Base-by-base conservation (phyloP, 352 stramenopile species). In the Thalassiosira exigua region DNA sequence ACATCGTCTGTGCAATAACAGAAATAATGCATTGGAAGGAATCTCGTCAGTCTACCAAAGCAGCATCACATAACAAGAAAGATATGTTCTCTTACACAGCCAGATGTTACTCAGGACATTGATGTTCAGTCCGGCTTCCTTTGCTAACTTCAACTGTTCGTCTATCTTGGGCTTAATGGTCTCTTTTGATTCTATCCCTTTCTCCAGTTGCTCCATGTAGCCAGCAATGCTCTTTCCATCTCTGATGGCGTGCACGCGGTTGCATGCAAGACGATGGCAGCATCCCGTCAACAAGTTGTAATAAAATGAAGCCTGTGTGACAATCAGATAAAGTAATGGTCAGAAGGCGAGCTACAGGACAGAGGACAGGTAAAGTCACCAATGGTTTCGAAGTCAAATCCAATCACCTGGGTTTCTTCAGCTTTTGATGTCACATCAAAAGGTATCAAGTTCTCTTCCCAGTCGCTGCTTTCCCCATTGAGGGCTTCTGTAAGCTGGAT, bases 111-210 rank as follows among this genome's bases (percentile, higher is more conserved):
- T 56, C 0, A 81, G 58, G 1, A 78, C 48, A 42, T 82, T 66
- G 33, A 85, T 82, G 41, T 79, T 85, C 17, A 85, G 60, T 0
- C 72, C 71, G 12, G 66, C 65, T 52, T 82, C 78, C 48, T 80
- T 82, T 0, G 65, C 54, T 3, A 30, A 19, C 50, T 66, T 50
- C 7, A 85, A 14, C 17, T 85, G 64, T 27, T 17, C 57, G 46
- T 82, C 58, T 42, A 85, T 79, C 41, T 82, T 82, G 5, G 65
- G 32, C 50, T 85, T 85, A 41, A 79, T 68, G 1, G 22, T 26
- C 48, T 85, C 77, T n/a, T 52, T 66, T 0, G 60, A 51, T 44
- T 74, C 71, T 0, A 57, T 57, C 26, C 77, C 77, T 57, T 82
- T 46, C 1, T 46, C 22, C 9, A 81, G 54, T 0, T 56, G 41